Conservation (phyloP, 106 monocot species). For the Acorus calamus region DNA sequence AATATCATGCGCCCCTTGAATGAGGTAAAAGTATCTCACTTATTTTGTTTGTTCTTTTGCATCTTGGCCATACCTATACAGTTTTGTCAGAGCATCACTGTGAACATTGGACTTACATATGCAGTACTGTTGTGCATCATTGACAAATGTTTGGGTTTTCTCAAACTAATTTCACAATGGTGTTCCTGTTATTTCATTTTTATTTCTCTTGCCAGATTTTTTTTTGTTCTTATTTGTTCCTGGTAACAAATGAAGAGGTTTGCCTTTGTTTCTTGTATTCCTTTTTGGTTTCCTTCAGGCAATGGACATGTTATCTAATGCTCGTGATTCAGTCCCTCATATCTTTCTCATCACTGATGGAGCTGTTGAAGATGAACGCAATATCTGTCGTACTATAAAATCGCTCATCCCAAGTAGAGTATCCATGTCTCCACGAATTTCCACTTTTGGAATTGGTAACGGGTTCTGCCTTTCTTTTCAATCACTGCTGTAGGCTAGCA, state of each 20-base stretch:
- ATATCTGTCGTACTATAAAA: conserved; percentile 44
- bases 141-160: too few species aligned
- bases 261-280: neutral
- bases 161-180: too few species aligned
- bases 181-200: too few species aligned
- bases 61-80: too few species aligned
- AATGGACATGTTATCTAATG: conserved; percentile 37
- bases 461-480: neutral
- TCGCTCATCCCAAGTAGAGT: conserved; percentile 19
- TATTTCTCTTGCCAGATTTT: conserved; percentile 1
- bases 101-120: too few species aligned
- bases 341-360: conserved; percentile 92
- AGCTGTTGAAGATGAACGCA: conserved; percentile 76
- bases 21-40: conserved; percentile 32
- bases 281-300: conserved; percentile 35
- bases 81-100: too few species aligned
- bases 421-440: conserved; percentile 60
- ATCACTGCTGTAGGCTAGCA: too few species aligned
- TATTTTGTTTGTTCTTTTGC: too few species aligned
- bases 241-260: too few species aligned
- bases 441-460: conserved; percentile 91
- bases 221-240: neutral
- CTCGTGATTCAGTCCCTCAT: conserved; percentile 42
- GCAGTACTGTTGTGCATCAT: too few species aligned
- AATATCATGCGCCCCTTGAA: conserved; percentile 55